Base-by-base conservation (phyloP, 345 rosid genomes). In the Trapa bicornis region DNA sequence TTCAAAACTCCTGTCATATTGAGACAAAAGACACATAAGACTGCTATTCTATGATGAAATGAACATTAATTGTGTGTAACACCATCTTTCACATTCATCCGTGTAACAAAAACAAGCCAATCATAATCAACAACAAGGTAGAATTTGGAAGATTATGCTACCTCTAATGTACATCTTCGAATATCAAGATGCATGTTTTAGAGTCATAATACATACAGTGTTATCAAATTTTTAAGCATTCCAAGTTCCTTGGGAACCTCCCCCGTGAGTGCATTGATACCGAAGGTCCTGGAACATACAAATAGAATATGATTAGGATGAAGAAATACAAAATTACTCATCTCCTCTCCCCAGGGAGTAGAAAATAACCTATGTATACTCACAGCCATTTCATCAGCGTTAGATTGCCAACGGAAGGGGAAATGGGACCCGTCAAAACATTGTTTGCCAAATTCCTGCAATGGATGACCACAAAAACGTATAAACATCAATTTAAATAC, bases 211-310 rank as follows among this genome's bases (percentile, higher is more conserved):
- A 41, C 7, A 80, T 83, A 87, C 96, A 89, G 54, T 32, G 10
- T 39, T 58, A 61, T 64, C 63, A 87, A 73, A 62, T 82, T 85
- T 5, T 83, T 73, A 69, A 87, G 92, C 73, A 72, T 47, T 48
- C 96, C 92, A 62, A 89, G 76, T 76, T 87, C 92, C 70, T 70
- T 78, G 15, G 92, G 96, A 57, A 89, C 71, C 72, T 86, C 85
- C 64, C 91, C 96, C 12, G 84, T 83, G 52, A 85, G 65, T 0
- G 86, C 74, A 79, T 89, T 85, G 54, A 41, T 74, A 76, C 60
- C 82, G 86, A 67, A 89, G 68, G 1, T 58, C 88, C 96, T 91
- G 76, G 29, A 22, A 22, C 29, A 22, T 22, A 22, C 29, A 22
- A 22, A 22, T 22, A 22, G 29, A 22, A 22, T 22, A 22, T 22